Conservation (phyloP, 1,284 basidiomycete genomes). For the Malassezia sp. region DNA sequence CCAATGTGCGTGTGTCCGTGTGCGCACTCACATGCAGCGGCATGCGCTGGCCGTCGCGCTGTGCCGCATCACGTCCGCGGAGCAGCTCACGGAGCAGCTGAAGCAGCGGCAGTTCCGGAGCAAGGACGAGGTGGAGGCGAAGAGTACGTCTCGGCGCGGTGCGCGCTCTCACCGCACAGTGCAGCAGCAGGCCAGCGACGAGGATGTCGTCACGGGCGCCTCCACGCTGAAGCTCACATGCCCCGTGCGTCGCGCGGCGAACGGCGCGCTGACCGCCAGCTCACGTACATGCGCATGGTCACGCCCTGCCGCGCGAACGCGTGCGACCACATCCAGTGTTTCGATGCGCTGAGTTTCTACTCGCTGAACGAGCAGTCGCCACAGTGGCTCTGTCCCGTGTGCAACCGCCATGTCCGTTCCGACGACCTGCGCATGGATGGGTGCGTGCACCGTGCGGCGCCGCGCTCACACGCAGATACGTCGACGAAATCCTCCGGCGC, state of each 20-base stretch:
- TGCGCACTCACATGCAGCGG: conserved; percentile 8
- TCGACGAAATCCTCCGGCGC: conserved; percentile 60
- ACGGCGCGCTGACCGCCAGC: too few relatives aligned
- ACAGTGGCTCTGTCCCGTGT: conserved; percentile 91
- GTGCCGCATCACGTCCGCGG: conserved; percentile 24
- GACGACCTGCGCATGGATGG: conserved; percentile 84
- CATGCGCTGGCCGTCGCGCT: conserved; percentile 27
- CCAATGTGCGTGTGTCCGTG: conserved; percentile 9
- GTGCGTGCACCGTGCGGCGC: too few relatives aligned
- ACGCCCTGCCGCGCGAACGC: conserved; percentile 71
- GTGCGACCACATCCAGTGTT: conserved; percentile 88
- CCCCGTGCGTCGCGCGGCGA: too few relatives aligned
- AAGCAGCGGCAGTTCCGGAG: conserved; percentile 22
- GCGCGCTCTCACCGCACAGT: too few relatives aligned
- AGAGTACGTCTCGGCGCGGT: too few relatives aligned
- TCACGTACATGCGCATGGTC: conserved; percentile 75
- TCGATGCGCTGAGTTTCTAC: conserved; percentile 88
- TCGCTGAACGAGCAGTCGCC: conserved; percentile 92
- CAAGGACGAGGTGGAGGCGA: conserved; percentile 29
- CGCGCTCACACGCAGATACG: too few relatives aligned
- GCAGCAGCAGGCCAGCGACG: conserved; percentile 31
- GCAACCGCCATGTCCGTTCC: conserved; percentile 64
- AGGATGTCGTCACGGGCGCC: conserved; percentile 39
- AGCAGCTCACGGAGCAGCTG: conserved; percentile 26
- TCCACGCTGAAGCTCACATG: conserved; percentile 37